phyloP scores from a whole-genome alignment of 306 rosid species.

The Abrus pulchellus region DNA sequence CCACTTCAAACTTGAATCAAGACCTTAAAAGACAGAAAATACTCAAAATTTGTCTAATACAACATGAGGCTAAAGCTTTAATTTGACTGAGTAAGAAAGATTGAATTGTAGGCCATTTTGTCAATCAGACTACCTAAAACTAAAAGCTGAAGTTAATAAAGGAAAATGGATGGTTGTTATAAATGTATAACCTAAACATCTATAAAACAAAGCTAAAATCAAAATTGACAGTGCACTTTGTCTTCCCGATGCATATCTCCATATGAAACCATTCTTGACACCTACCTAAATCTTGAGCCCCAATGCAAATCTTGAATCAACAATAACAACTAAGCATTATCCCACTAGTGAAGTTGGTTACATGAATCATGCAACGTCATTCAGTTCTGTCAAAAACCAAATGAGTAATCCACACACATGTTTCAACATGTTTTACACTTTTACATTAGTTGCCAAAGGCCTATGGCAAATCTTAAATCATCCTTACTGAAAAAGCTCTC shows the following conservation, averaged over 20 bases:
- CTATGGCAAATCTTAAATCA: background rate
- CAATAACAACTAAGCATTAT: no score
- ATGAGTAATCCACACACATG: no score
- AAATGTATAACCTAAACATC: constrained; percentile 16
- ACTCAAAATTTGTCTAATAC: constrained; percentile 7
- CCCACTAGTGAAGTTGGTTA: no score
- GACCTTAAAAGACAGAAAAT: constrained; percentile 37
- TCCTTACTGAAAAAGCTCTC: constrained; percentile 19
- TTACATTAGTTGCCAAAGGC: no score
- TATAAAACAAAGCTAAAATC: constrained; percentile 4
- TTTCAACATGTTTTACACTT: no score
- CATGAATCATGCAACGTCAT: no score
- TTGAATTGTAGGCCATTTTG: constrained; percentile 13
- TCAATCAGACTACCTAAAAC: background rate
- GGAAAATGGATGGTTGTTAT: background rate
- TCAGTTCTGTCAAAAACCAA: no score
- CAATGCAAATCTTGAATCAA: background rate
- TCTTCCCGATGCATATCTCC: background rate
- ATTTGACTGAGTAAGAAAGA: constrained; percentile 4
- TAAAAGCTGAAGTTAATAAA: background rate
- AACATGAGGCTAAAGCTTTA: constrained; percentile 15
- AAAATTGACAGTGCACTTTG: background rate
- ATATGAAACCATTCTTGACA: constrained; percentile 25
- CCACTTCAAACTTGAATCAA: constrained; percentile 26
- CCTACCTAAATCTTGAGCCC: background rate